Base-by-base conservation (phyloP, 768 basidiomycete species). In the Harrya chromipes region DNA sequence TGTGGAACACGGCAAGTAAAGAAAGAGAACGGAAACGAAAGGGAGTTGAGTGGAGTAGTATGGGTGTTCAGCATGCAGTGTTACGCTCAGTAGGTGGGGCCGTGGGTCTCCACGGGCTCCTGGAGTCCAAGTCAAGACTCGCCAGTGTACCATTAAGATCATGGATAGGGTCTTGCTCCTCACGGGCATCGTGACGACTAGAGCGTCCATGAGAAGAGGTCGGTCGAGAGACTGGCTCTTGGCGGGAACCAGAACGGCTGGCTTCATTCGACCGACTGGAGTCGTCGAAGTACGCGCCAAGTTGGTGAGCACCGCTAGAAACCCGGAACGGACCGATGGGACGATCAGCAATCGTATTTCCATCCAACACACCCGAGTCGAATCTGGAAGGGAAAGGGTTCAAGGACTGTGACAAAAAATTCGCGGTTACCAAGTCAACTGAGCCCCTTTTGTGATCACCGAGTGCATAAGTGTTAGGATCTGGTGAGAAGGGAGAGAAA, bases 401-500 rank as follows among this genome's bases (percentile, higher is more conserved):
- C 39, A 76, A 73, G 9, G 73, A 66, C 51, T 80, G 79, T 19
- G 78, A 69, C 42, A 81, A 64, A 11, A 65, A 43, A 43, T 79
- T 79, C n/a, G 68, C 53, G 44, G 68, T 69, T 34, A 69, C 61
- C 40, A 65, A 65, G 33, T 64, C 63, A 35, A 55, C 66, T 26
- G 67, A 70, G 46, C 70, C 74, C 52, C 70, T 73, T 37, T 66
- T 63, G 64, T 55, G 58, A 49, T 53, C 65, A 53, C 38, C 64
- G 65, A 51, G 75, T 71, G 4, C 62, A 58, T 71, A 71, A 19
- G 73, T 61, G 55, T 79, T 84, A 9, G 84, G 82, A 57, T 90
- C 87, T 9, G 87, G 87, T 1, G 88, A 90, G 69, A 90, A 90
- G 4, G 87, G 87, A 7, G 86, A 85, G 65, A 90, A 90, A 50